Conservation (phyloP, 208 protist species). For the Giardia muris region DNA sequence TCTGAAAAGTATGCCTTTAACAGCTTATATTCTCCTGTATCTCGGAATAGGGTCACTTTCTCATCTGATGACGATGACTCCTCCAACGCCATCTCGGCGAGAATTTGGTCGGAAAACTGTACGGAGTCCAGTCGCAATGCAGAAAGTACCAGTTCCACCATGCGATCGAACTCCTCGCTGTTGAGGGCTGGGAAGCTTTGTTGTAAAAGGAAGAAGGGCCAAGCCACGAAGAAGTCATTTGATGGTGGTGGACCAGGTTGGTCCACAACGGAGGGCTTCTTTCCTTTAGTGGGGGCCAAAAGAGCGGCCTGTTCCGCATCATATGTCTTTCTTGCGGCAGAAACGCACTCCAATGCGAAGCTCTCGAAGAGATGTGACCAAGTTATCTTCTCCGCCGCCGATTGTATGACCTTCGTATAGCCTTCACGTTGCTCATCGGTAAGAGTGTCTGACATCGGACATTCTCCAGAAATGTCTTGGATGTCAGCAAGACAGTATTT, state of each 20-base stretch:
- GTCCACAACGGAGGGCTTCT: neutral
- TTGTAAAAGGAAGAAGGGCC: neutral
- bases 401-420: neutral
- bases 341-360: neutral
- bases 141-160: neutral
- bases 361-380: neutral
- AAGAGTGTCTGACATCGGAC: neutral
- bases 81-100: too few species aligned
- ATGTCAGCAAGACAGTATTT: neutral
- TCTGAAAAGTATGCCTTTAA: too few species aligned
- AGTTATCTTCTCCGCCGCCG: neutral
- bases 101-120: too few species aligned
- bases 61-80: too few species aligned
- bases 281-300: neutral
- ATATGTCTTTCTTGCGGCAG: neutral
- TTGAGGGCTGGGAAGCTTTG: neutral
- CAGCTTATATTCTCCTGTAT: too few species aligned
- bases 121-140: neutral
- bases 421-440: neutral
- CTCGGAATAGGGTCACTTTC: too few species aligned
- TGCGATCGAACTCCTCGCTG: neutral
- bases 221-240: neutral
- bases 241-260: neutral
- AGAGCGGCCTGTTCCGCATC: neutral
- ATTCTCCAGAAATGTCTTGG: neutral